Evolutionary conservation across 768 basidiomycete genomes (phyloP).

Genomic region (Tylopilus balloui): DNA sequence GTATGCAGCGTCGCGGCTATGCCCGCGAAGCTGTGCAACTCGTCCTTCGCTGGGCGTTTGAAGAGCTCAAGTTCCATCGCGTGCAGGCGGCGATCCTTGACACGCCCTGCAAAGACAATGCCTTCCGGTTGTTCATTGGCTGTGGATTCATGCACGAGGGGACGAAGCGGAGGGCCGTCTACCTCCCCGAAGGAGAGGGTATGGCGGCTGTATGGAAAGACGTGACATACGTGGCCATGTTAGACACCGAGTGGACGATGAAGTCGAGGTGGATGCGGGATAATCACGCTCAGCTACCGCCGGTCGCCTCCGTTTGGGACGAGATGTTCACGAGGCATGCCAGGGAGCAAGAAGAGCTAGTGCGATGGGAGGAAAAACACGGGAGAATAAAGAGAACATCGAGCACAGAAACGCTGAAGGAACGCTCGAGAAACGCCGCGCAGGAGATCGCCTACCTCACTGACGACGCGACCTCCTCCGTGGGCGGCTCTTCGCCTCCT

Average conservation of each 20-base stretch:
- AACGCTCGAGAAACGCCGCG: not conserved
- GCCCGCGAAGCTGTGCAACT: constrained; percentile 44
- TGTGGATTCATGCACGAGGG: constrained; percentile 61
- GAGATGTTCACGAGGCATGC: constrained; percentile 56
- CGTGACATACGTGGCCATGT: constrained; percentile 53
- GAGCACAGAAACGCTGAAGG: constrained; percentile 43
- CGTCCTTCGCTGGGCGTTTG: constrained; percentile 44
- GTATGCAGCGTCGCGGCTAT: constrained; percentile 38
- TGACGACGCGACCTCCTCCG: constrained; percentile 13
- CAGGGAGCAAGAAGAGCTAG: constrained; percentile 51
- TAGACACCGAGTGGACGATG: constrained; percentile 58
- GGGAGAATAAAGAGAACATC: constrained; percentile 28
- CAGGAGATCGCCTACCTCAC: constrained; percentile 16
- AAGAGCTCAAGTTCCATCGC: constrained; percentile 33
- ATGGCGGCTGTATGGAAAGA: constrained; percentile 50
- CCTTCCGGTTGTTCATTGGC: constrained; percentile 45
- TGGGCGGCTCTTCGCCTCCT: constrained; percentile 16
- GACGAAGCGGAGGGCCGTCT: constrained; percentile 51
- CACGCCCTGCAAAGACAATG: constrained; percentile 39
- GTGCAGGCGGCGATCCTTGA: constrained; percentile 42
- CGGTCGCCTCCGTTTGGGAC: constrained; percentile 52
- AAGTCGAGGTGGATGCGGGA: constrained; percentile 23
- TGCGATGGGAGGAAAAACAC: constrained; percentile 46
- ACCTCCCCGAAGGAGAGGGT: constrained; percentile 35
- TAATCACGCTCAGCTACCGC: constrained; percentile 1